These are phyloP conservation scores for Cryphonectria japonica DNA, from an alignment of 2,329 filamentous ascomycete genomes.

Conservation along the genomic window DNA sequence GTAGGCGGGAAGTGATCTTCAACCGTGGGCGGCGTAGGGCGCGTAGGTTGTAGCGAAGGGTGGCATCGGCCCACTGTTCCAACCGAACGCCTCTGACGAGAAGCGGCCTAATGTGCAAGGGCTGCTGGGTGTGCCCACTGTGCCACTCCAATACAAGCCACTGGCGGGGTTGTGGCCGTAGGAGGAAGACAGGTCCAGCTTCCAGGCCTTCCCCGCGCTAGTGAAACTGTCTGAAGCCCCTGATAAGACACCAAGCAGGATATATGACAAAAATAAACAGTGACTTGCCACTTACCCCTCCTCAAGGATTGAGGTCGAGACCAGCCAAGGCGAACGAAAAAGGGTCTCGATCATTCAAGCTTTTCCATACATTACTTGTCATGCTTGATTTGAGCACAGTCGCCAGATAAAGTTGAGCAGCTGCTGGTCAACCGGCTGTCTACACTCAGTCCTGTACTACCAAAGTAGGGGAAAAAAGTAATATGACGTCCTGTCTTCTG, in stretches of 20 bases:
- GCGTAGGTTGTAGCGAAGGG: constrained; percentile 1
- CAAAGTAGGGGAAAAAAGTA: too few species aligned
- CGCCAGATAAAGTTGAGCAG: neutral
- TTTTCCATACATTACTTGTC: neutral
- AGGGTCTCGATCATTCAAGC: neutral
- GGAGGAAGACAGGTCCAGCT: neutral
- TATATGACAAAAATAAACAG: neutral
- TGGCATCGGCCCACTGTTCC: constrained; percentile 10
- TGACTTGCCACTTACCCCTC: neutral
- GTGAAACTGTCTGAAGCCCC: constrained; percentile 1
- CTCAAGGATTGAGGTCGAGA: neutral
- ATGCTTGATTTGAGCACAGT: neutral
- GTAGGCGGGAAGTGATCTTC: neutral
- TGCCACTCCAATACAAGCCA: neutral
- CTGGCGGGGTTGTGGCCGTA: constrained; percentile 5
- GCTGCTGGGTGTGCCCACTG: neutral
- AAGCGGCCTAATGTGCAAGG: neutral
- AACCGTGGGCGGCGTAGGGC: neutral
- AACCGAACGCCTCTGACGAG: neutral
- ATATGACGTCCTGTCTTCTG: constrained; percentile 7
- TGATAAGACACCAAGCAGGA: constrained; percentile 2
- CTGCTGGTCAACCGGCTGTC: neutral
- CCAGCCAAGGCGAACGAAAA: neutral
- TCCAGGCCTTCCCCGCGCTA: neutral
- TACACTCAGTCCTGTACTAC: neutral